Evolutionary conservation across 2,329 filamentous ascomycete species (phyloP).

Genomic region (Sporothrix curviconia): DNA sequence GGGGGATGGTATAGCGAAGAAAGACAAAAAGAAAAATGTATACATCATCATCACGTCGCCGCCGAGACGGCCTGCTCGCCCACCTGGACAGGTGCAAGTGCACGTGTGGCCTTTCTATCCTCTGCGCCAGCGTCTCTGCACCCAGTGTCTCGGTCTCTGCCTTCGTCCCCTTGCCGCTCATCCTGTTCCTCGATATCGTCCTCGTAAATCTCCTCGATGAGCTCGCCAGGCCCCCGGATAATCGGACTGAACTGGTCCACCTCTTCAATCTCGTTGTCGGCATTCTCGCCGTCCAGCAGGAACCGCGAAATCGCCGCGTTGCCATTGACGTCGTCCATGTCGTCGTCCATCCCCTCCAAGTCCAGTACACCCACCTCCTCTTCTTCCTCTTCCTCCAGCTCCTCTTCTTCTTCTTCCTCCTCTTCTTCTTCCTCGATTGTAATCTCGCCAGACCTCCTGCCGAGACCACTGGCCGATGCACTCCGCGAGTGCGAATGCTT

Average conservation of each 20-base stretch:
- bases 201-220: slow-evolving; percentile 42
- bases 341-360: too few species aligned
- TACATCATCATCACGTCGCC: neutral
- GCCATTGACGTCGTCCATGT: neutral
- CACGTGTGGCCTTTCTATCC: too few species aligned
- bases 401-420: slow-evolving; percentile 38
- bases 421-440: slow-evolving; percentile 64
- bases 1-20: too few species aligned
- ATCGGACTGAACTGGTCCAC: slow-evolving; percentile 54
- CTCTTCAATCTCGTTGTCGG: slow-evolving; percentile 43
- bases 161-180: neutral
- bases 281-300: slow-evolving; percentile 26
- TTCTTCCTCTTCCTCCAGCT: slow-evolving; percentile 31
- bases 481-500: slow-evolving; percentile 43
- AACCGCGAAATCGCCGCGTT: slow-evolving; percentile 7
- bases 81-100: too few species aligned
- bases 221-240: slow-evolving; percentile 37
- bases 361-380: slow-evolving; percentile 49
- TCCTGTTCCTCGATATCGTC: slow-evolving; percentile 21
- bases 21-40: neutral
- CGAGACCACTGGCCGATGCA: slow-evolving; percentile 56
- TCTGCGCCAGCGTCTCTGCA: too few species aligned
- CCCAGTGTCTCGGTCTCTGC: too few species aligned
- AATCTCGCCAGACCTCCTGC: slow-evolving; percentile 65
- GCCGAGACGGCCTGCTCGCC: slow-evolving; percentile 1